These are phyloP conservation scores for Myriosclerotinia curreyana DNA, from an alignment of 2,329 filamentous ascomycete genomes.

Conservation along the genomic window DNA sequence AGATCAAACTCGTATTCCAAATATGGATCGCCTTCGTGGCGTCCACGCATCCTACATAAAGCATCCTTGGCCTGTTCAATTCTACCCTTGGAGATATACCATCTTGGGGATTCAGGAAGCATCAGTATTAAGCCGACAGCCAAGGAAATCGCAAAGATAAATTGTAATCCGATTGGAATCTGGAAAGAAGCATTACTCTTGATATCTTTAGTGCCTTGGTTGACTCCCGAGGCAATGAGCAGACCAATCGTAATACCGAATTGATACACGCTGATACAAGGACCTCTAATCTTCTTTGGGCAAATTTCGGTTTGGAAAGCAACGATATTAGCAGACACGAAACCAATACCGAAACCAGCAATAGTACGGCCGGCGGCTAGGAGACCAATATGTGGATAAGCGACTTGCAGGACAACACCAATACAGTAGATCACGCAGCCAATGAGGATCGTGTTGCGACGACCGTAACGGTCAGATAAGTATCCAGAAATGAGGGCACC, in stretches of 20 bases:
- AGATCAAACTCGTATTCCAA: conserved; percentile 55
- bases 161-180: conserved; percentile 77
- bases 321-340: conserved; percentile 76
- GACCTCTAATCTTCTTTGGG: conserved; percentile 70
- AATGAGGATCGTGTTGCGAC: conserved; percentile 32
- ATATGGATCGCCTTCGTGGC: conserved; percentile 34
- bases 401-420: conserved; percentile 34
- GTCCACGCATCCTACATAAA: conserved; percentile 61
- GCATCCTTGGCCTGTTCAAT: conserved; percentile 52
- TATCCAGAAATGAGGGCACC: conserved; percentile 47
- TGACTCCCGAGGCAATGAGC: conserved; percentile 68
- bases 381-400: conserved; percentile 53
- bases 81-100: conserved; percentile 40
- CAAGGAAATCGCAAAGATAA: conserved; percentile 57
- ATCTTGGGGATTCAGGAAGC: conserved; percentile 41
- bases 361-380: conserved; percentile 63
- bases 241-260: conserved; percentile 80
- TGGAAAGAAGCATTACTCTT: conserved; percentile 67
- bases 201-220: conserved; percentile 65
- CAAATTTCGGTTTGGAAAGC: conserved; percentile 68
- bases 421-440: conserved; percentile 31
- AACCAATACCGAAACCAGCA: conserved; percentile 74
- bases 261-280: conserved; percentile 74
- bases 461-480: conserved; percentile 43
- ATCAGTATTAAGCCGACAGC: conserved; percentile 27